phyloP scores from a whole-genome alignment of 208 protist genomes.

The Angomonas ambiguus region DNA sequence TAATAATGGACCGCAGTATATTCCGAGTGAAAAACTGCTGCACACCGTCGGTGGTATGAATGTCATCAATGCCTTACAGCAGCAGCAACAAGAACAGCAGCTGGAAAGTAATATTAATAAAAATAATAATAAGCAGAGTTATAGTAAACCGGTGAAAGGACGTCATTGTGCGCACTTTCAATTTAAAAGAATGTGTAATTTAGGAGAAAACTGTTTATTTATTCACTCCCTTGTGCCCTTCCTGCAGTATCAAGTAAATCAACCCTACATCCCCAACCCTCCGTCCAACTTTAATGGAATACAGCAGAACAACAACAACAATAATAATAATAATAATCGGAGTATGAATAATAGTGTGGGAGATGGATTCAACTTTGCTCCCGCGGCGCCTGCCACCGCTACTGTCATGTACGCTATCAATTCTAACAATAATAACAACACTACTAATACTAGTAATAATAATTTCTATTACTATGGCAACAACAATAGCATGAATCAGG shows the following conservation, averaged over 20 bases:
- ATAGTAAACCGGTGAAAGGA: too few species aligned
- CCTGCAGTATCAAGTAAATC: constrained; percentile 33
- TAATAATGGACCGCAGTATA: constrained; percentile 28
- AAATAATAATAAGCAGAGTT: constrained; percentile 1
- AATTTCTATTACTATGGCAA: background rate
- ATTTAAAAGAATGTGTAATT: constrained; percentile 73
- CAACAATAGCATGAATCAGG: background rate
- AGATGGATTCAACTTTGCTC: too few species aligned
- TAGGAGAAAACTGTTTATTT: constrained; percentile 53
- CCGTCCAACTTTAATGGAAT: too few species aligned
- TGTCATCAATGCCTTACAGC: constrained; percentile 19
- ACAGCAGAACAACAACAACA: background rate
- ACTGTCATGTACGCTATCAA: background rate
- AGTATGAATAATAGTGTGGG: background rate
- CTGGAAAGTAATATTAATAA: too few species aligned
- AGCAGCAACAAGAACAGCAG: constrained; percentile 12
- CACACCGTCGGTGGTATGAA: constrained; percentile 41
- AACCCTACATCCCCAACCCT: constrained; percentile 15
- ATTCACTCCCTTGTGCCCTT: constrained; percentile 70
- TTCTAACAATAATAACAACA: background rate
- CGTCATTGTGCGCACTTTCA: constrained; percentile 80
- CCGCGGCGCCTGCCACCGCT: background rate
- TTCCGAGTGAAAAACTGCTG: constrained; percentile 54
- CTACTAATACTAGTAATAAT: too few species aligned
- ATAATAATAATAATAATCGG: background rate